Conservation (phyloP, 805 yeast genomes). For the Schwanniomyces occidentalis region DNA sequence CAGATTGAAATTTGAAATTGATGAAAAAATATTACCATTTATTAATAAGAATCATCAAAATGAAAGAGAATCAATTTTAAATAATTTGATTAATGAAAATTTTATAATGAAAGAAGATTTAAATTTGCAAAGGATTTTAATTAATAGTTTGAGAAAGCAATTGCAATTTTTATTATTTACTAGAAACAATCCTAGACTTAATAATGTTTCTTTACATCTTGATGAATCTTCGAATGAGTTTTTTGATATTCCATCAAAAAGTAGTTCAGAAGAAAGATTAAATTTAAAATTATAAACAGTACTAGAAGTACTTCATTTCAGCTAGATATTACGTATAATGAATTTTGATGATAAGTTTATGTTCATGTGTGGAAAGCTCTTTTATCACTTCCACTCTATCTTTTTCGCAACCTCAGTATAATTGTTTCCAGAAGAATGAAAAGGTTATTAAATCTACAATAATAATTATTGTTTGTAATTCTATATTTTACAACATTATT, state of each 20-base stretch:
- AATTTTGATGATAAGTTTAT: too few species aligned
- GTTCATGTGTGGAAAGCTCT: too few species aligned
- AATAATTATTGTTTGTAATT: too few species aligned
- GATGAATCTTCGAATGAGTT: conserved; percentile 14
- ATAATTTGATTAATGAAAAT: conserved; percentile 35
- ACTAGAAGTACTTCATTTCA: too few species aligned
- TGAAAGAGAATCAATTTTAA: conserved; percentile 31
- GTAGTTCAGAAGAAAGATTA: conserved; percentile 34
- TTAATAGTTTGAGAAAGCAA: conserved; percentile 51
- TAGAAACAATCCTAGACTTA: conserved; percentile 27
- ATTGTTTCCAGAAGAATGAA: too few species aligned
- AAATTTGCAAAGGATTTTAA: conserved; percentile 42
- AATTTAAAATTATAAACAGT: conserved; percentile 34
- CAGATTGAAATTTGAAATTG: conserved; percentile 41
- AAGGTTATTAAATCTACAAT: too few species aligned
- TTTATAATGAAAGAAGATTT: conserved; percentile 48
- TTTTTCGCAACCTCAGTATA: too few species aligned
- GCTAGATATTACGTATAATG: too few species aligned
- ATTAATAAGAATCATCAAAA: conserved; percentile 22
- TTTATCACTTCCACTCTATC: too few species aligned
- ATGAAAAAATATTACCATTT: conserved; percentile 37
- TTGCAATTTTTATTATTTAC: conserved; percentile 49
- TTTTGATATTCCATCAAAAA: conserved; percentile 26
- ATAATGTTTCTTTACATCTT: background rate
- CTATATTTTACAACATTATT: too few species aligned